phyloP scores from a whole-genome alignment of 768 basidiomycete species.

The Boletales sp. region DNA sequence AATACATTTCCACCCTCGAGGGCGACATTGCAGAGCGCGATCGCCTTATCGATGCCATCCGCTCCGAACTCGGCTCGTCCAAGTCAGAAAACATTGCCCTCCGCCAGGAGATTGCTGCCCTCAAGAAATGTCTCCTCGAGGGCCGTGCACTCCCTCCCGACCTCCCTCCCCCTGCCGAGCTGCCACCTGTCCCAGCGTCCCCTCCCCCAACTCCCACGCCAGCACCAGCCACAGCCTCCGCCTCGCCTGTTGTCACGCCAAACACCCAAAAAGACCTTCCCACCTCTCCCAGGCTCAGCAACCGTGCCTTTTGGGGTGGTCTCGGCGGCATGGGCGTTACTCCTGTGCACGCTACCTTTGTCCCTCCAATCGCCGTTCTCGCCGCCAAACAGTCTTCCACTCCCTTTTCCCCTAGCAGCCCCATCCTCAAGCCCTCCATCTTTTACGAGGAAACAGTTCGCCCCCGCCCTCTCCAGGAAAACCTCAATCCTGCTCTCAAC shows the following conservation, averaged over 20 bases:
- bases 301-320: constrained; percentile 79
- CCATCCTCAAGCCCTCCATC: constrained; percentile 29
- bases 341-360: constrained; percentile 78
- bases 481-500: constrained; percentile 28
- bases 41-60: constrained; percentile 82
- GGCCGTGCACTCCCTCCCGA: constrained; percentile 47
- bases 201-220: constrained; percentile 35
- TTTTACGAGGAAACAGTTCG: constrained; percentile 29
- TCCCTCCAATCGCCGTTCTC: constrained; percentile 58
- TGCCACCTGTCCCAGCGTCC: constrained; percentile 36
- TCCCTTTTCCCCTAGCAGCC: constrained; percentile 21
- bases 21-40: constrained; percentile 92
- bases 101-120: constrained; percentile 66
- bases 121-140: constrained; percentile 73
- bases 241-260: constrained; percentile 45
- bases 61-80: constrained; percentile 74
- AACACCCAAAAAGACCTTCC: constrained; percentile 80
- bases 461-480: constrained; percentile 19
- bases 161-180: constrained; percentile 45
- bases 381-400: constrained; percentile 21
- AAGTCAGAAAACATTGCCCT: constrained; percentile 82
- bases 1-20: constrained; percentile 94
- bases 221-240: constrained; percentile 13
- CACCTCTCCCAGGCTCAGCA: constrained; percentile 51
- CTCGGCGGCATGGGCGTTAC: constrained; percentile 66